These are phyloP conservation scores for Mycogone perniciosa DNA, from an alignment of 2,329 filamentous ascomycete species.

Conservation along the genomic window DNA sequence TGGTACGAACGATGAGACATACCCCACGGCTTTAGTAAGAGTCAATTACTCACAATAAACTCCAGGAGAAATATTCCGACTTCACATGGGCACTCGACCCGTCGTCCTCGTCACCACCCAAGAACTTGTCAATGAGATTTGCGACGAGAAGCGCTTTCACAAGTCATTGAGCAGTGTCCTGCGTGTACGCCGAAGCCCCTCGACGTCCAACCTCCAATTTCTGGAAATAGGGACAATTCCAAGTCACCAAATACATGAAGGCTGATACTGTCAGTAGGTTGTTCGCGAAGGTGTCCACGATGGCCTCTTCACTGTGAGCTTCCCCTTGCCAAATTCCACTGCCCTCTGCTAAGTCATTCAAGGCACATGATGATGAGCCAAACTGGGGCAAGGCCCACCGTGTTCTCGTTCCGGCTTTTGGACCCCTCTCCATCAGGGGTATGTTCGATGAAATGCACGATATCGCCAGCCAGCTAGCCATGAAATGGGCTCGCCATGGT, in stretches of 20 bases:
- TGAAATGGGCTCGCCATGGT: conserved; percentile 64
- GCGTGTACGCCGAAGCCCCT: conserved; percentile 21
- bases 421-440: conserved; percentile 57
- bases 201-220: neutral
- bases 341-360: neutral
- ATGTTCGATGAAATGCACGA: conserved; percentile 69
- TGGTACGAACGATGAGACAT: conserved; percentile 37
- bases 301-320: conserved; percentile 58
- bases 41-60: neutral
- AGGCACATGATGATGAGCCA: conserved; percentile 41
- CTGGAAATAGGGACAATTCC: too few species aligned
- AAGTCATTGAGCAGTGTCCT: conserved; percentile 50
- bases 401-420: conserved; percentile 62
- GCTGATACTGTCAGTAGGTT: conserved; percentile 26
- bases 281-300: conserved; percentile 56
- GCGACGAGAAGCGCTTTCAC: conserved; percentile 59
- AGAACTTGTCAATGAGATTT: conserved; percentile 55
- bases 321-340: neutral
- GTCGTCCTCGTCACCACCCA: conserved; percentile 47
- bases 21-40: neutral
- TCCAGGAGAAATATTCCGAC: conserved; percentile 53
- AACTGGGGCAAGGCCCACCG: conserved; percentile 64
- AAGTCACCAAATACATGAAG: neutral
- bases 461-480: conserved; percentile 56
- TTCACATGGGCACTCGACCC: conserved; percentile 43